phyloP scores from a whole-genome alignment of 306 rosid species.

The Ormosia emarginata region DNA sequence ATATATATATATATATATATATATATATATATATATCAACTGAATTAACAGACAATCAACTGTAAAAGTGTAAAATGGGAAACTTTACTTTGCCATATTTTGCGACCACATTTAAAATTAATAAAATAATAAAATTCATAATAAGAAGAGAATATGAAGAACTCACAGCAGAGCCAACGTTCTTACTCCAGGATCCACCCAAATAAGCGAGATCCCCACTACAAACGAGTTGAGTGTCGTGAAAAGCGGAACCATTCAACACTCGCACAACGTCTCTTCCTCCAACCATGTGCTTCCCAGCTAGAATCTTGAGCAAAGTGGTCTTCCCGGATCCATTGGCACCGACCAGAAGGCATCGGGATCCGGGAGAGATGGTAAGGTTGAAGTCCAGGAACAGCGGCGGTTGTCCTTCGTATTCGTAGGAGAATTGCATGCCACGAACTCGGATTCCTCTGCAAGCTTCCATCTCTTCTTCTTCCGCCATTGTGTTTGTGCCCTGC shows the following conservation, averaged over 20 bases:
- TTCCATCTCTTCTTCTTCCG: slow-evolving; percentile 25
- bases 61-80: not conserved
- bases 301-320: slow-evolving; percentile 78
- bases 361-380: slow-evolving; percentile 71
- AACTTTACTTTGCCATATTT: not conserved
- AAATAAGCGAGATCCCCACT: slow-evolving; percentile 86
- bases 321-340: slow-evolving; percentile 99
- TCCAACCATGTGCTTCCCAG: slow-evolving; percentile 95
- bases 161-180: slow-evolving; percentile 86
- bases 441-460: slow-evolving; percentile 47
- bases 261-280: slow-evolving; percentile 94
- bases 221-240: slow-evolving; percentile 83
- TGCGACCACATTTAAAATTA: not conserved
- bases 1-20: too few relatives aligned
- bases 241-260: slow-evolving; percentile 78
- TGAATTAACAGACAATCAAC: not conserved
- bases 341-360: slow-evolving; percentile 92
- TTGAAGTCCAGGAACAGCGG: slow-evolving; percentile 71
- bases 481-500: slow-evolving; percentile 39
- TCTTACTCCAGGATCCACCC: slow-evolving; percentile 96
- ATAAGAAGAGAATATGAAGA: not conserved
- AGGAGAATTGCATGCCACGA: slow-evolving; percentile 72
- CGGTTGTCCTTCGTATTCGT: slow-evolving; percentile 40
- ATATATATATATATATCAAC: too few relatives aligned
- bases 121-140: not conserved